phyloP scores from a whole-genome alignment of 805 yeast species.

The Ogataea paradorogensis region DNA sequence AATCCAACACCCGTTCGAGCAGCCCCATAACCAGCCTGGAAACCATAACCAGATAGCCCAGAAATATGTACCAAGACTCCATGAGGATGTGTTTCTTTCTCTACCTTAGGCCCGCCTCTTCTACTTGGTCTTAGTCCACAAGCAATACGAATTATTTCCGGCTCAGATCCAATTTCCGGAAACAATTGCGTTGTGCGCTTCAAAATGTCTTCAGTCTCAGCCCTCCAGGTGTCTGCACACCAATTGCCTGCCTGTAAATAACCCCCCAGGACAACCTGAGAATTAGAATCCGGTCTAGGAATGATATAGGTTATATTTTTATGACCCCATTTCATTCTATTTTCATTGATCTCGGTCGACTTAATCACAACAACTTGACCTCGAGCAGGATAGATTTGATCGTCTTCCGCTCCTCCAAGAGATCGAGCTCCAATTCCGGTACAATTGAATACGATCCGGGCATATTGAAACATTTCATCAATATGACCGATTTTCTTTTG shows the following conservation, averaged over 20 bases:
- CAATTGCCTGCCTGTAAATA: slow-evolving; percentile 62
- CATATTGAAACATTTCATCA: slow-evolving; percentile 47
- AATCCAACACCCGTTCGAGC: slow-evolving; percentile 43
- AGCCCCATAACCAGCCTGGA: slow-evolving; percentile 66
- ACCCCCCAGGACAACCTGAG: slow-evolving; percentile 74
- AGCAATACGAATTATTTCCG: slow-evolving; percentile 59
- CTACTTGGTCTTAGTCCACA: slow-evolving; percentile 79
- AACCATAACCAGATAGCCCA: slow-evolving; percentile 68
- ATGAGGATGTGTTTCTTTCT: slow-evolving; percentile 43
- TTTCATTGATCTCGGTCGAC: slow-evolving; percentile 66
- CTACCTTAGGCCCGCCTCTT: slow-evolving; percentile 73
- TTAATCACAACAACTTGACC: slow-evolving; percentile 76
- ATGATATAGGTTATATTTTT: slow-evolving; percentile 65
- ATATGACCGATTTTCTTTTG: slow-evolving; percentile 50
- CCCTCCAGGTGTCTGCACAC: slow-evolving; percentile 51
- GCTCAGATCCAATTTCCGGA: slow-evolving; percentile 45
- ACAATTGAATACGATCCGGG: slow-evolving; percentile 65
- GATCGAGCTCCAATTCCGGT: slow-evolving; percentile 68
- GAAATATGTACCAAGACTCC: slow-evolving; percentile 62
- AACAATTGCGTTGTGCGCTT: slow-evolving; percentile 49
- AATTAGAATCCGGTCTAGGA: slow-evolving; percentile 66
- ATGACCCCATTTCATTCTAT: slow-evolving; percentile 58
- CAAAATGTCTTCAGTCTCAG: slow-evolving; percentile 48
- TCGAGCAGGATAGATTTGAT: slow-evolving; percentile 63
- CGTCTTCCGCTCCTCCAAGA: slow-evolving; percentile 65